Evolutionary conservation across 805 yeast species (phyloP).

Genomic region (Yamadazyma endophytica): DNA sequence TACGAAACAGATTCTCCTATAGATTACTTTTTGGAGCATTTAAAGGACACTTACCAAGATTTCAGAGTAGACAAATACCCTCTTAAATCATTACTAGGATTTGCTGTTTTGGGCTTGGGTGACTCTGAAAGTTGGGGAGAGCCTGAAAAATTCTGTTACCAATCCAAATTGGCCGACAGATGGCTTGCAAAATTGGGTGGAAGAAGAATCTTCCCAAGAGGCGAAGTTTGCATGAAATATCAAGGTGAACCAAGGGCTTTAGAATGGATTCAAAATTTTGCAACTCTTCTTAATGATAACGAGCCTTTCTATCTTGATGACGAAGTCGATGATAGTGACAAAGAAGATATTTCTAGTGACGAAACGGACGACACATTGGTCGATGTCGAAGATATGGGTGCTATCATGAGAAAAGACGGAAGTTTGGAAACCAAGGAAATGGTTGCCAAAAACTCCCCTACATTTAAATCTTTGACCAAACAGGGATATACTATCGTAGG

Average conservation of each 20-base stretch:
- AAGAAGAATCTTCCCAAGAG: slow-evolving; percentile 77
- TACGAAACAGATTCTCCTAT: slow-evolving; percentile 91
- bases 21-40: slow-evolving; percentile 77
- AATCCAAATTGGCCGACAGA: slow-evolving; percentile 69
- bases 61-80: slow-evolving; percentile 85
- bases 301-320: slow-evolving; percentile 62
- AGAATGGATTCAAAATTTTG: slow-evolving; percentile 65
- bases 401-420: slow-evolving; percentile 41
- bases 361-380: slow-evolving; percentile 45
- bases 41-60: slow-evolving; percentile 78
- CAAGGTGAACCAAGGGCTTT: slow-evolving; percentile 55
- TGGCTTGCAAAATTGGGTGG: slow-evolving; percentile 83
- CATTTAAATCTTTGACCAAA: slow-evolving; percentile 80
- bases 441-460: slow-evolving; percentile 89
- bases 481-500: slow-evolving; percentile 95
- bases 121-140: slow-evolving; percentile 79
- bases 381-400: slow-evolving; percentile 89
- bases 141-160: slow-evolving; percentile 81
- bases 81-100: slow-evolving; percentile 64
- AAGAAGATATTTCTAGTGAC: slow-evolving; percentile 32
- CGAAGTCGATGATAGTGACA: slow-evolving; percentile 53
- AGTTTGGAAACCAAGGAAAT: slow-evolving; percentile 53
- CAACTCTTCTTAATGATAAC: slow-evolving; percentile 60
- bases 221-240: slow-evolving; percentile 75
- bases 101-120: slow-evolving; percentile 83